Evolutionary conservation across 2,329 filamentous ascomycete genomes (phyloP).

Genomic region (Ilyonectria sp.): DNA sequence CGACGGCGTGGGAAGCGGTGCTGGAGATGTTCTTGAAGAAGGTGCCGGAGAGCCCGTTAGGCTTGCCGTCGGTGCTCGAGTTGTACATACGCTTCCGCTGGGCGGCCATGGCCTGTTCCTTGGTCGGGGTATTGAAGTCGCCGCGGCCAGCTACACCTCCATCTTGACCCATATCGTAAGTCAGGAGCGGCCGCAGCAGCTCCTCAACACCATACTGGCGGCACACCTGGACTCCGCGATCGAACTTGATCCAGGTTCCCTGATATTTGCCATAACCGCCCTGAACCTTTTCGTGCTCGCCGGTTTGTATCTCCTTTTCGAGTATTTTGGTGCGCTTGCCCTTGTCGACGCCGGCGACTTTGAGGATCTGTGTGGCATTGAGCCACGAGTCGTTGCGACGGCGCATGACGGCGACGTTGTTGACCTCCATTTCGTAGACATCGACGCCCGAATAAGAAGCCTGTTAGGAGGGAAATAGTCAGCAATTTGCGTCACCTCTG

Average conservation of each 20-base stretch:
- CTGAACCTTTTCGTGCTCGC: slow-evolving; percentile 98
- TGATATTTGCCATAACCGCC: slow-evolving; percentile 99
- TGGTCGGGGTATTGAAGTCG: slow-evolving; percentile 93
- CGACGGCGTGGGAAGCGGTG: slow-evolving; percentile 92
- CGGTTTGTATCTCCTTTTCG: slow-evolving; percentile 96
- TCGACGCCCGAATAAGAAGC: slow-evolving; percentile 96
- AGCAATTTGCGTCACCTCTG: slow-evolving; percentile 31
- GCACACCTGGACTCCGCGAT: slow-evolving; percentile 92
- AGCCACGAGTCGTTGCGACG: slow-evolving; percentile 95
- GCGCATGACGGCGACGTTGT: slow-evolving; percentile 94
- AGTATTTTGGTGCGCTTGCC: slow-evolving; percentile 97
- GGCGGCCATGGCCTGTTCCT: slow-evolving; percentile 98
- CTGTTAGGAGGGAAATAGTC: slow-evolving; percentile 52
- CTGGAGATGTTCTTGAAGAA: slow-evolving; percentile 98
- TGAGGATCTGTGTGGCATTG: slow-evolving; percentile 98
- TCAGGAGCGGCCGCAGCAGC: slow-evolving; percentile 79
- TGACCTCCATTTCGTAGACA: slow-evolving; percentile 99
- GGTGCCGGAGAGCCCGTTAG: slow-evolving; percentile 81
- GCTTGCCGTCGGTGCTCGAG: slow-evolving; percentile 73
- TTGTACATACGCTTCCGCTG: slow-evolving; percentile 94
- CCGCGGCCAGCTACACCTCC: slow-evolving; percentile 80
- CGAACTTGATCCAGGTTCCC: slow-evolving; percentile 97
- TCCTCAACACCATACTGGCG: slow-evolving; percentile 85
- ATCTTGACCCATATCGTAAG: slow-evolving; percentile 85
- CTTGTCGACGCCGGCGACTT: slow-evolving; percentile 97